Conservation (phyloP, 768 basidiomycete genomes). For the Crepidotus variabilis region DNA sequence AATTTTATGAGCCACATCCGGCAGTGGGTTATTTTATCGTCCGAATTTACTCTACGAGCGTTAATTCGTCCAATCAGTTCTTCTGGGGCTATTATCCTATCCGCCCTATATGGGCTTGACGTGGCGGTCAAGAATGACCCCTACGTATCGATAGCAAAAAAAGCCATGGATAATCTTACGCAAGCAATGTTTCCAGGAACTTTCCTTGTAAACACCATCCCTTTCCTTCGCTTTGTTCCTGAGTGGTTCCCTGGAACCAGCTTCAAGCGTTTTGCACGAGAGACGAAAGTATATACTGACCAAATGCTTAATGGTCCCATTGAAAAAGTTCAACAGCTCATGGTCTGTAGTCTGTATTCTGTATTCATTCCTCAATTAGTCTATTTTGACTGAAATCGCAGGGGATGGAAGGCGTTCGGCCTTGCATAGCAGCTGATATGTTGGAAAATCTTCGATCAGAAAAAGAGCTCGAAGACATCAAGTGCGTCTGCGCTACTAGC, state of each 20-base stretch:
- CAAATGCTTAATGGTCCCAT: background rate
- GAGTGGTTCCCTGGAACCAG: slow-evolving; percentile 29
- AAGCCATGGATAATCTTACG: background rate
- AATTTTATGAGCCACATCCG: background rate
- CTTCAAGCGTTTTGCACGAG: slow-evolving; percentile 12
- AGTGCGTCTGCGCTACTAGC: background rate
- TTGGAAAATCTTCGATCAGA: background rate
- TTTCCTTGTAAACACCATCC: slow-evolving; percentile 20
- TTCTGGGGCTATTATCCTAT: slow-evolving; percentile 29
- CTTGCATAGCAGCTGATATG: background rate
- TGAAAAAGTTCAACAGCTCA: background rate
- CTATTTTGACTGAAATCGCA: background rate
- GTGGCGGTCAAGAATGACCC: slow-evolving; percentile 17
- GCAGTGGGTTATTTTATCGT: too few relatives aligned
- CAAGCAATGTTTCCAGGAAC: slow-evolving; percentile 13
- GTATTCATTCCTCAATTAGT: too few relatives aligned
- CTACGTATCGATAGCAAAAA: slow-evolving; percentile 17
- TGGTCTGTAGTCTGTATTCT: too few relatives aligned
- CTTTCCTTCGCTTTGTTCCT: slow-evolving; percentile 21
- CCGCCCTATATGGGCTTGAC: slow-evolving; percentile 32
- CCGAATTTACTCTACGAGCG: too few relatives aligned
- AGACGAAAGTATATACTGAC: background rate
- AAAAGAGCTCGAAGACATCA: background rate
- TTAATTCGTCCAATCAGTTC: too few relatives aligned
- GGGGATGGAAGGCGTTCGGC: background rate